Evolutionary conservation across 495 filamentous ascomycete genomes (phyloP), one percentile per base, ranked within the genome.

Genomic region (Aspergillus biplanus): DNA sequence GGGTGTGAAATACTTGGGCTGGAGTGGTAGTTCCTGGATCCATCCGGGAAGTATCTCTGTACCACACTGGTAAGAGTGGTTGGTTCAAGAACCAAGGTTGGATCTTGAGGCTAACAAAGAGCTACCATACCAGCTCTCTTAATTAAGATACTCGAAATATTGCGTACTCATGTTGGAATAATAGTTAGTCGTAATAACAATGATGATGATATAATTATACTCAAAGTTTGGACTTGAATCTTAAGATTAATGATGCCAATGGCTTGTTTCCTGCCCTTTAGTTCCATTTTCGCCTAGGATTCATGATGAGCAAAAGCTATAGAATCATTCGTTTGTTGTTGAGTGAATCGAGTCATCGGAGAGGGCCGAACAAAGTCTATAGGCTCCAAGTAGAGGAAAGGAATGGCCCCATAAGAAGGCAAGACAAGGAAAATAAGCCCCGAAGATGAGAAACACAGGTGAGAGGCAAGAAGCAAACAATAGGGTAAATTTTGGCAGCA

Each of bases 391-490:
- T 16, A 11, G 58, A 46, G 34, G 39, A n/a, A 48, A 58, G 37
- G 53, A 16, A 50, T 9, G 6, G 47, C 27, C 9, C 21, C 47
- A 27, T 11, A 50, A 7, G 47, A 50, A 50, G 16, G 47, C 21
- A 50, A 50, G 16, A 4, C 16, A 50, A 50, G 47, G 39, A 44
- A n/a, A 44, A 44, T 12, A 44, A 4, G 11, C 39, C n/a, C 39
- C 11, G 27, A 18, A 27, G 47, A 21, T 18, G 47, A 31, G 33
- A 37, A 42, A 39, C 44, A 62, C 16, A 56, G 9, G 59, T 50
- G 53, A 18, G 13, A 32, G 52, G 27, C 39, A 21, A 48, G 44
- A 42, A 63, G 53, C 53, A 57, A 63, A 63, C 61, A 63, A 52
- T 32, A 6, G 31, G 42, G 33, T 7, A 9, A 63, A 12, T 6